Conservation (phyloP, 257 asterid species). For the Solanum gracilifrons region DNA sequence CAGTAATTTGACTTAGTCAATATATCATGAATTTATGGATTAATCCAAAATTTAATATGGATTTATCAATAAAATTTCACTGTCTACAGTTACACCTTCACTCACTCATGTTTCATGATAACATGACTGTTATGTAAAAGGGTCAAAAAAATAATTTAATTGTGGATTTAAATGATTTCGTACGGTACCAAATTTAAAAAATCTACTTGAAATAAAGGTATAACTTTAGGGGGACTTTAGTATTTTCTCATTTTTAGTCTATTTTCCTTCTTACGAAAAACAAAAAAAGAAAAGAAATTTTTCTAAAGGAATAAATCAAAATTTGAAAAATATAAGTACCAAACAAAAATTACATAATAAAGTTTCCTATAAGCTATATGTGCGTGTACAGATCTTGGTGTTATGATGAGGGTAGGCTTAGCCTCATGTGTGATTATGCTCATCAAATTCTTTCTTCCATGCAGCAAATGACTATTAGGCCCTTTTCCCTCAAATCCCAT, state of each 20-base stretch:
- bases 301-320: neutral
- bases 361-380: neutral
- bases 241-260: neutral
- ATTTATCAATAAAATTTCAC: no score
- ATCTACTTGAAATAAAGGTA: neutral
- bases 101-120: neutral
- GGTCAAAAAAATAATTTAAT: no score
- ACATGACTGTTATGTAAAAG: neutral
- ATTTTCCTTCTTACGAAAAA: neutral
- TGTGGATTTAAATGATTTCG: neutral
- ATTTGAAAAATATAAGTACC: neutral
- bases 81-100: no score
- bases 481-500: neutral
- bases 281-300: neutral
- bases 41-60: no score
- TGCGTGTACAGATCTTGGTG: neutral
- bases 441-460: conserved; percentile 6
- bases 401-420: conserved; percentile 12
- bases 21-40: no score
- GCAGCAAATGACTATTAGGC: conserved; percentile 4
- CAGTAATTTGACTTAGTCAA: no score
- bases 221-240: neutral
- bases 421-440: conserved; percentile 11
- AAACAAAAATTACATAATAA: neutral
- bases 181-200: neutral